Conservation (phyloP, 1,284 basidiomycete genomes). For the Tylopilus orsonianus region DNA sequence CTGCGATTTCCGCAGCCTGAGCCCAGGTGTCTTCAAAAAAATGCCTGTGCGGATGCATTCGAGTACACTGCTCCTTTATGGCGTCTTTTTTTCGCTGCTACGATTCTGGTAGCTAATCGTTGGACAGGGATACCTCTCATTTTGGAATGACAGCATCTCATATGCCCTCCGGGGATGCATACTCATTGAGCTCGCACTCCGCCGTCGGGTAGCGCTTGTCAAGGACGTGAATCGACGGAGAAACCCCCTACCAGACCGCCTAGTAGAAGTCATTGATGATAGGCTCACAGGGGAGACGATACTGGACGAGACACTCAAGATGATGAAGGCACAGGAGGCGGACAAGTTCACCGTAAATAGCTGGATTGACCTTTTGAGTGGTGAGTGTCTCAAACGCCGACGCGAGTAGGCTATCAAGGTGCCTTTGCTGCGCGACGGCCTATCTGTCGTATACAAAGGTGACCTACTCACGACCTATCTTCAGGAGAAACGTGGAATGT, state of each 20-base stretch:
- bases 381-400: conserved; percentile 41
- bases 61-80: conserved; percentile 2
- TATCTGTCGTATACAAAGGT: not conserved
- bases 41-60: conserved; percentile 5
- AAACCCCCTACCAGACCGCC: conserved; percentile 75
- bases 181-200: conserved; percentile 88
- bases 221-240: conserved; percentile 80
- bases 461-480: conserved; percentile 1
- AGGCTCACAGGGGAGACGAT: conserved; percentile 93
- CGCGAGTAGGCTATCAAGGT: not conserved
- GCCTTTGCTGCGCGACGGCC: not conserved
- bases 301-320: conserved; percentile 91
- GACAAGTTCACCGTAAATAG: conserved; percentile 88
- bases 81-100: not conserved
- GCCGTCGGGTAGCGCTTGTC: conserved; percentile 86
- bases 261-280: conserved; percentile 90
- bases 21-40: conserved; percentile 8
- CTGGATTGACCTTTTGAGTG: conserved; percentile 93
- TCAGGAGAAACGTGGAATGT: conserved; percentile 99
- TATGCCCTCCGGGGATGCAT: conserved; percentile 95
- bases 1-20: conserved; percentile 22
- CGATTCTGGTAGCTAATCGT: conserved; percentile 32
- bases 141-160: conserved; percentile 98
- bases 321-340: conserved; percentile 77
- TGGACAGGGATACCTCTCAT: conserved; percentile 85